Evolutionary conservation across 176 grass and related monocot genomes (phyloP), one percentile per base, ranked within the genome.

Genomic region (Saccharum spontaneum): DNA sequence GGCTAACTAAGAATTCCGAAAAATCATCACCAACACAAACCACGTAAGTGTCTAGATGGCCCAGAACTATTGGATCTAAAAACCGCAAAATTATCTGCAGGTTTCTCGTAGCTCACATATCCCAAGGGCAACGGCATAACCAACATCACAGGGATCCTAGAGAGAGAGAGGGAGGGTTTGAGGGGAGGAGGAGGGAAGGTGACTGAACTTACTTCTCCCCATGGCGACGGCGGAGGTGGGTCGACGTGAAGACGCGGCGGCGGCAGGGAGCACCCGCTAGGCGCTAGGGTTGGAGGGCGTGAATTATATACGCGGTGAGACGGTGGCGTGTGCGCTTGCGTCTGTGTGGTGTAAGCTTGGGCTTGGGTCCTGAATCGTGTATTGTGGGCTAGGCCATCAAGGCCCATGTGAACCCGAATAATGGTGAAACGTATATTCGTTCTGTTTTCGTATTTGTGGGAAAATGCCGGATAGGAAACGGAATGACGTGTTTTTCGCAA

Each of bases 151-250:
- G 23, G 13, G 71, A 49, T 30, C 26, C 7, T 2, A 49, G 71
- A 36, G 34, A 4, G 34, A 36, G 34, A 33, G 18, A 7, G 24
- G 7, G 13, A 26, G 9, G 8, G 10, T 6, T 71, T 10, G 38
- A 34, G 82, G 7, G 30, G 9, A 60, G 7, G 30, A 38, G 7
- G 67, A 30, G 54, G 43, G 6, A 8, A 65, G 4, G 23, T 5
- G 33, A 30, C 44, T 8, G 44, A 55, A 15, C 77, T 81, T 86
- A 86, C 77, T 49, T 75, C 77, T 86, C 69, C 85, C 85, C 85
- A 87, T 81, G 57, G 77, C n/a, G 69, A 10, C 11, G 44, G 16
- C 16, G 30, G 24, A 17, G 49, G 73, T 16, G 64, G 33, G 23
- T 24, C 63, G 44, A 34, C 44, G 82, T 0, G 17, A 2, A 10